phyloP scores from a whole-genome alignment of 805 yeast species.

The Myxozyma sirexii region DNA sequence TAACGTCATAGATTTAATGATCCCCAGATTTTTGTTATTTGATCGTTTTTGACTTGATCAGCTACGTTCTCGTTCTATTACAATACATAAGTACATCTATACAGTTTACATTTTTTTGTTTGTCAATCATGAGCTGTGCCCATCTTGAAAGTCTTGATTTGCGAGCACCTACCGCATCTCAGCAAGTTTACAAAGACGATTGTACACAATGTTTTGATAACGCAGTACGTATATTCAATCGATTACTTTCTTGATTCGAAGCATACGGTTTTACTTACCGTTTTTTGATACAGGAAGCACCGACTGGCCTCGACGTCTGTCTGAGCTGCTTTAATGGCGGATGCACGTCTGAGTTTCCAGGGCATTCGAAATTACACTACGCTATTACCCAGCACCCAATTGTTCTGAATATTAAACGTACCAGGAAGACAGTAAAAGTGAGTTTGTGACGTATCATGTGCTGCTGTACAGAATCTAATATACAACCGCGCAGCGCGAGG shows the following conservation, averaged over 20 bases:
- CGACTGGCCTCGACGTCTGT: slow-evolving; percentile 73
- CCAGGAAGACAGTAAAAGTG: slow-evolving; percentile 23
- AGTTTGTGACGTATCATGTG: neutral
- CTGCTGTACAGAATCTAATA: slow-evolving; percentile 2
- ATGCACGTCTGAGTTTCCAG: slow-evolving; percentile 57
- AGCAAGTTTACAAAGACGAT: slow-evolving; percentile 77
- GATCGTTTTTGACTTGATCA: too few relatives aligned
- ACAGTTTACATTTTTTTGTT: neutral
- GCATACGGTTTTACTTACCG: too few relatives aligned
- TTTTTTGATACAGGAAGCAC: slow-evolving; percentile 41
- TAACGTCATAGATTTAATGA: too few relatives aligned
- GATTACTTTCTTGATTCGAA: too few relatives aligned
- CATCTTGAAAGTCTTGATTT: slow-evolving; percentile 18
- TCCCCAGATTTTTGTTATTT: too few relatives aligned
- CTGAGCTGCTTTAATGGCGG: slow-evolving; percentile 58
- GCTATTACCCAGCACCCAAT: slow-evolving; percentile 55
- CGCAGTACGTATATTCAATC: too few relatives aligned
- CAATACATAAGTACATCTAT: too few relatives aligned
- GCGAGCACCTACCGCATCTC: slow-evolving; percentile 30
- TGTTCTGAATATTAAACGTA: slow-evolving; percentile 58
- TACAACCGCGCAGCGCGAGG: slow-evolving; percentile 34
- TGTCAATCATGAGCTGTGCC: slow-evolving; percentile 16
- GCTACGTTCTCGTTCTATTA: too few relatives aligned
- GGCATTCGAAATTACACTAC: slow-evolving; percentile 60
- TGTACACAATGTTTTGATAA: slow-evolving; percentile 85